These are phyloP conservation scores for Sporothrix mexicana DNA, from an alignment of 2,329 filamentous ascomycete genomes.

Conservation along the genomic window DNA sequence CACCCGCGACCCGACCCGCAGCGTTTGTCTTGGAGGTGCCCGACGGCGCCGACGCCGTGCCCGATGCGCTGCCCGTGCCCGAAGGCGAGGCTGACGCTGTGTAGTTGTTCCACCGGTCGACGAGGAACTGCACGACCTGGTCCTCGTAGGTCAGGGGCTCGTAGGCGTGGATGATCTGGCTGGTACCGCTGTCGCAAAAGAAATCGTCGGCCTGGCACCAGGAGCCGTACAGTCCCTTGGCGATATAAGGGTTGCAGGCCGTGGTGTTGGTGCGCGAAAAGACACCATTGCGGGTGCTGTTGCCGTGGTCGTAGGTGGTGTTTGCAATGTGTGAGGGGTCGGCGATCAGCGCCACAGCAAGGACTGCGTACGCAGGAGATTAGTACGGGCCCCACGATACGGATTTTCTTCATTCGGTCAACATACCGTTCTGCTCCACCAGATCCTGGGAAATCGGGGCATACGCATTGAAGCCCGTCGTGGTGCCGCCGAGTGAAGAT, in stretches of 20 bases:
- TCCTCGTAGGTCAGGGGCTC: slow-evolving; percentile 12
- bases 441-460: background rate
- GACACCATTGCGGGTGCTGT: slow-evolving; percentile 26
- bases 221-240: background rate
- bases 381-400: background rate
- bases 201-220: slow-evolving; percentile 27
- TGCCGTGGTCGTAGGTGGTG: slow-evolving; percentile 26
- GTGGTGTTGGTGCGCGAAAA: slow-evolving; percentile 26
- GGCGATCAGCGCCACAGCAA: background rate
- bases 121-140: background rate
- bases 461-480: slow-evolving; percentile 3
- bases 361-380: slow-evolving; percentile 3
- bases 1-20: background rate
- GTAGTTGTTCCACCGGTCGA: slow-evolving; percentile 4
- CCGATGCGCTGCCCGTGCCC: too few species aligned
- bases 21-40: background rate
- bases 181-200: slow-evolving; percentile 24
- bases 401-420: background rate
- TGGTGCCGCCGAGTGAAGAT: too few species aligned
- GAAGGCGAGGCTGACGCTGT: too few species aligned
- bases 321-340: slow-evolving; percentile 24
- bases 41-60: background rate
- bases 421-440: too few species aligned
- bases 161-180: background rate
- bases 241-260: slow-evolving; percentile 7